Conservation (phyloP, 2,329 filamentous ascomycete species). For the Fusarium siculi region DNA sequence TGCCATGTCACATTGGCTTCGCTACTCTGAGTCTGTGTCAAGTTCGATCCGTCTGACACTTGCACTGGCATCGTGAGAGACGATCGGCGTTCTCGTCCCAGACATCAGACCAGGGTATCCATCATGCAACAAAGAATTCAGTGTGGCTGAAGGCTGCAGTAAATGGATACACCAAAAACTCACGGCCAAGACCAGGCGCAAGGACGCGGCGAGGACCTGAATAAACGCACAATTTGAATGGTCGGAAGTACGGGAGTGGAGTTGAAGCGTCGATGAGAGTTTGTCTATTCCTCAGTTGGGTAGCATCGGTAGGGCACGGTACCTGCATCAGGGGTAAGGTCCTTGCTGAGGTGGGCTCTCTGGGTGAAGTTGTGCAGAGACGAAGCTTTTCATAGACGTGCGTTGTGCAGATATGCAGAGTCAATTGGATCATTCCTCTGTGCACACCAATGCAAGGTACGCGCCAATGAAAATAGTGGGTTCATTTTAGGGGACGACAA, state of each 20-base stretch:
- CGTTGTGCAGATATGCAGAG: conserved; percentile 11
- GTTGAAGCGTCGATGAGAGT: conserved; percentile 28
- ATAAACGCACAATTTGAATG: conserved; percentile 23
- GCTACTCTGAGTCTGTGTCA: conserved; percentile 25
- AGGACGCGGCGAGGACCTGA: conserved; percentile 40
- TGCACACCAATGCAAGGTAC: conserved; percentile 45
- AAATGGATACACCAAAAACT: conserved; percentile 16
- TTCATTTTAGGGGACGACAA: conserved; percentile 21
- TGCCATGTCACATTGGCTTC: conserved; percentile 24
- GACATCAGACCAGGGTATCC: conserved; percentile 37
- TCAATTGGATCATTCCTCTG: conserved; percentile 11
- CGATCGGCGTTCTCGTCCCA: conserved; percentile 35
- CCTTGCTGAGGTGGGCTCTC: conserved; percentile 9
- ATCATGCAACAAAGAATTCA: conserved; percentile 41
- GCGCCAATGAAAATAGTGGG: conserved; percentile 29
- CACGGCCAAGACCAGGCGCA: conserved; percentile 41
- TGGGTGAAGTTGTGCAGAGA: conserved; percentile 11
- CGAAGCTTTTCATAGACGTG: conserved; percentile 10
- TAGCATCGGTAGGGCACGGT: conserved; percentile 33
- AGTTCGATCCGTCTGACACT: not conserved
- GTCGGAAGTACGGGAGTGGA: conserved; percentile 28
- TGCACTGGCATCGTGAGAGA: not conserved
- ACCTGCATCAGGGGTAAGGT: conserved; percentile 32
- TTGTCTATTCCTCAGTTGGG: conserved; percentile 28
- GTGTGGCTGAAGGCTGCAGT: conserved; percentile 33